Conservation (phyloP, 176 grass and related monocot genomes). For the Carex kokanica region DNA sequence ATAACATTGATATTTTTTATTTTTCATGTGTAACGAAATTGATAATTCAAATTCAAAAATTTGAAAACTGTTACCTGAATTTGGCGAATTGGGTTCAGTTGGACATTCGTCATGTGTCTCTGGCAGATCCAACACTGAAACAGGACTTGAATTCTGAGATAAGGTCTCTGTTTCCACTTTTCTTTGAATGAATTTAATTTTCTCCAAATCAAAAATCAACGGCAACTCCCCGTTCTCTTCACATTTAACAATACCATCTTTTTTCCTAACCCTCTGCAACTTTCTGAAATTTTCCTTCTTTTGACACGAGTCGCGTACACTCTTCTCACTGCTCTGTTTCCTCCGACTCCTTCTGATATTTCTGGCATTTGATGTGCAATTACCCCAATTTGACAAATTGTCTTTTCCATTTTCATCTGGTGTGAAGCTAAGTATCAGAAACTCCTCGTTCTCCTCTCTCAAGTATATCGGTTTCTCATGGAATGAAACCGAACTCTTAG, state of each 20-base stretch:
- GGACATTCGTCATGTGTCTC: constrained; percentile 21
- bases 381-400: neutral
- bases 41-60: neutral
- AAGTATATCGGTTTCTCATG: constrained; percentile 53
- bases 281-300: neutral
- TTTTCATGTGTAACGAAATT: neutral
- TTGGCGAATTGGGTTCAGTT: constrained; percentile 36
- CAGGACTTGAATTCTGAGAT: constrained; percentile 51
- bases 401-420: constrained; percentile 35
- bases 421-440: constrained; percentile 79
- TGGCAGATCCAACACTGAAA: constrained; percentile 62
- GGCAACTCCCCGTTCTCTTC: constrained; percentile 13
- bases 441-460: constrained; percentile 68
- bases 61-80: constrained; percentile 38
- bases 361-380: neutral
- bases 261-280: neutral
- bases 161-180: constrained; percentile 14
- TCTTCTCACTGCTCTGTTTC: neutral
- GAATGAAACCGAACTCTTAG: constrained; percentile 28
- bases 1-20: neutral
- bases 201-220: constrained; percentile 29
- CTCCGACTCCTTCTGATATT: neutral
- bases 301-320: constrained; percentile 6
- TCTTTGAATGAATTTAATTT: constrained; percentile 8
- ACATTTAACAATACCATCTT: neutral